These are phyloP conservation scores for Aspergillus ruber DNA, from an alignment of 2,329 filamentous ascomycete genomes.

Conservation along the genomic window DNA sequence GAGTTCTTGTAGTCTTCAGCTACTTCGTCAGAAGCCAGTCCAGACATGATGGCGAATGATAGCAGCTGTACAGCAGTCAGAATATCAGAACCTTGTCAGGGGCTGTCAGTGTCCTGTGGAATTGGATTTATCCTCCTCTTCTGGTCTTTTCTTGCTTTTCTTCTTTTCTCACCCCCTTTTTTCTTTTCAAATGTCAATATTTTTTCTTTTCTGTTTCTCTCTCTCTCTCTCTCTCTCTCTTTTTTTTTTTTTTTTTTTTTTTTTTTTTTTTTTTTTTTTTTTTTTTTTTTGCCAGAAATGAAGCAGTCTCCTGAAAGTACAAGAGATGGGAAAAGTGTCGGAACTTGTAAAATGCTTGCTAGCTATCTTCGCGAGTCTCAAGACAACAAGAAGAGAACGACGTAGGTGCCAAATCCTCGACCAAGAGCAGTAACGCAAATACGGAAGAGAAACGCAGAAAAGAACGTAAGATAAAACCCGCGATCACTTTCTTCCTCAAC, in stretches of 20 bases:
- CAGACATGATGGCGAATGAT: conserved; percentile 58
- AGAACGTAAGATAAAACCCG: conserved; percentile 9
- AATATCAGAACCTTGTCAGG: neutral
- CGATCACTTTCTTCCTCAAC: conserved; percentile 17
- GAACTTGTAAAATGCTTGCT: conserved; percentile 42
- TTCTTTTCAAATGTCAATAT: too few relatives aligned
- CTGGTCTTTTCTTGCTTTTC: conserved; percentile 9
- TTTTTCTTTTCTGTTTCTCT: conserved; percentile 4
- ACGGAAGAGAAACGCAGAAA: neutral
- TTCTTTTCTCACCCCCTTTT: conserved; percentile 9
- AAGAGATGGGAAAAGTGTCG: conserved; percentile 32
- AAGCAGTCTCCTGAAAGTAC: conserved; percentile 22
- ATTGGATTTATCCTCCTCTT: conserved; percentile 8
- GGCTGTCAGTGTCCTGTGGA: neutral
- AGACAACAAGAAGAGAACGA: conserved; percentile 33
- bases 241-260: conserved; percentile 7
- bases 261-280: conserved; percentile 5
- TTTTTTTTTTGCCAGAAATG: conserved; percentile 19
- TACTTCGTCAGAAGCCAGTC: conserved; percentile 67
- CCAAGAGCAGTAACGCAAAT: conserved; percentile 17
- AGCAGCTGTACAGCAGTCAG: conserved; percentile 16
- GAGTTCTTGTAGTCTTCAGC: conserved; percentile 92
- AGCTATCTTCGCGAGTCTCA: conserved; percentile 38
- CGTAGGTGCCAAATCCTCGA: conserved; percentile 20
- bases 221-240: conserved; percentile 15